Evolutionary conservation across 73 alveolate species (phyloP).

Genomic region (Paraurostyla sp.): DNA sequence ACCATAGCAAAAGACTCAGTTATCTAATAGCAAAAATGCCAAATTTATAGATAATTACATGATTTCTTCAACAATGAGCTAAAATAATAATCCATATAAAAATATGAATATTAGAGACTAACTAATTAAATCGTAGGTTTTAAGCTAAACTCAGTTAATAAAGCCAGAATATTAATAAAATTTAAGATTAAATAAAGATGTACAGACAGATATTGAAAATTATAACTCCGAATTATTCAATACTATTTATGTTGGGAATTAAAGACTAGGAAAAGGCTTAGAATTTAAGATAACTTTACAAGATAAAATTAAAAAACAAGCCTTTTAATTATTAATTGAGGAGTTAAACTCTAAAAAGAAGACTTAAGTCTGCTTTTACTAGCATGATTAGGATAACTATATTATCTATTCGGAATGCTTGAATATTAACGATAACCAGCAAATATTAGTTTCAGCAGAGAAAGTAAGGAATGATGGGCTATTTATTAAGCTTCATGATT

Average conservation of each 20-base stretch:
- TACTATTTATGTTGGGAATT: background rate
- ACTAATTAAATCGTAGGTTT: background rate
- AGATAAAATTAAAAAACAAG: too few species aligned
- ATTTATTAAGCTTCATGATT: slow-evolving; percentile 41
- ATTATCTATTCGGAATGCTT: slow-evolving; percentile 23
- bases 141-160: background rate
- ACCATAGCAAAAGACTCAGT: background rate
- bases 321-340: background rate
- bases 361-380: background rate
- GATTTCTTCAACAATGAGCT: too few species aligned
- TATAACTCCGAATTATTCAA: background rate
- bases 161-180: background rate
- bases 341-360: background rate
- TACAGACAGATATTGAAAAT: background rate
- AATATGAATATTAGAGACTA: background rate
- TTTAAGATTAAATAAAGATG: background rate
- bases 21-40: too few species aligned
- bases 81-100: too few species aligned
- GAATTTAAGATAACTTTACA: background rate
- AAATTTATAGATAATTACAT: too few species aligned
- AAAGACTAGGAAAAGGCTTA: slow-evolving; percentile 17
- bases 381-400: background rate
- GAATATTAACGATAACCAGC: background rate
- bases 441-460: background rate
- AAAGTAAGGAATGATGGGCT: slow-evolving; percentile 33